Evolutionary conservation across 2,329 filamentous ascomycete genomes (phyloP).

Genomic region (Alternaria incomplexa): DNA sequence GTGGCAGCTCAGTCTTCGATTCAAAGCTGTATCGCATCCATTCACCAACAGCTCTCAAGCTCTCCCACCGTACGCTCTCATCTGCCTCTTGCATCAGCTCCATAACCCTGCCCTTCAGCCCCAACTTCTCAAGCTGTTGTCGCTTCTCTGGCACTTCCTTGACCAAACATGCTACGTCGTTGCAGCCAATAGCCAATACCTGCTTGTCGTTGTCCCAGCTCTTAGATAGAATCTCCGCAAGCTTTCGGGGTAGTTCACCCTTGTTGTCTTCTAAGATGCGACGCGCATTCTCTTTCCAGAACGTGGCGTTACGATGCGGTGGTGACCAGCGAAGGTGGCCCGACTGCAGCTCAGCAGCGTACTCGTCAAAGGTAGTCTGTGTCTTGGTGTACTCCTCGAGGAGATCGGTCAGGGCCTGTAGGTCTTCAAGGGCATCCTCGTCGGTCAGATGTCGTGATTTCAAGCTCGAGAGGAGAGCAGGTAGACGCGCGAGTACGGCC

Average conservation of each 20-base stretch:
- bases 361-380: conserved; percentile 71
- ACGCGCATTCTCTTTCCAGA: conserved; percentile 91
- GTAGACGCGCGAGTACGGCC: conserved; percentile 85
- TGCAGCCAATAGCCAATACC: conserved; percentile 90
- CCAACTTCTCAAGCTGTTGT: conserved; percentile 78
- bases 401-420: conserved; percentile 60
- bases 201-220: conserved; percentile 83
- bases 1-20: conserved; percentile 41
- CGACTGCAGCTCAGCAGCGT: conserved; percentile 81
- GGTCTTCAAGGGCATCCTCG: conserved; percentile 60
- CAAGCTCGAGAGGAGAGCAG: conserved; percentile 64
- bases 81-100: conserved; percentile 90
- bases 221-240: conserved; percentile 85
- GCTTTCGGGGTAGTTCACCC: conserved; percentile 76
- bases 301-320: conserved; percentile 82
- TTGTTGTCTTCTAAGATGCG: conserved; percentile 85
- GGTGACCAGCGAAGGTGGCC: conserved; percentile 93
- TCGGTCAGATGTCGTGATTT: conserved; percentile 59
- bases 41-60: conserved; percentile 80
- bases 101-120: conserved; percentile 88
- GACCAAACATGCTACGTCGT: conserved; percentile 86
- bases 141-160: conserved; percentile 88
- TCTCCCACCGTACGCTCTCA: conserved; percentile 91
- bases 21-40: conserved; percentile 71
- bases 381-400: conserved; percentile 84